Base-by-base conservation (phyloP, 1,139 yeast species). In the Suhomyces choctaworum region DNA sequence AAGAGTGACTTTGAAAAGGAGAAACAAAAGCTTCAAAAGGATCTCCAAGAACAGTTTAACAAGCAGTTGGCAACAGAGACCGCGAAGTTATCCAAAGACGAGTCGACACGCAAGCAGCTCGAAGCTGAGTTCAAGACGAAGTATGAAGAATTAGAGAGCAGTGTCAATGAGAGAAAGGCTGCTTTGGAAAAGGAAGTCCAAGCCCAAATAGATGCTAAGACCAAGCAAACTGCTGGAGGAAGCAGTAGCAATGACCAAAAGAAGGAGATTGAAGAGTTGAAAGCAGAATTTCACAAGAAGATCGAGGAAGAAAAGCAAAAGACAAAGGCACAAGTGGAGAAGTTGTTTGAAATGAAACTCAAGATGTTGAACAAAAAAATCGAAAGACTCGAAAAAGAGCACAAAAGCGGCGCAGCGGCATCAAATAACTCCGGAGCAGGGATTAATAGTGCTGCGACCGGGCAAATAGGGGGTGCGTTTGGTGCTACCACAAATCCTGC, bases 351-450 rank as follows among this genome's bases (percentile, higher is more conserved):
- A 37, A 54, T 69, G 41, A 67, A 66, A 45, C 54, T 70, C 46
- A 64, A 62, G 39, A 67, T 65, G 65, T 61, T 70, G 52, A 70
- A 61, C 46, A 62, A 72, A 45, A 70, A 66, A 48, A 54, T 66
- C 16, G 74, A 69, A 28, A 61, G 59, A 27, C 50, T 62, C 19
- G 70, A 64, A 26, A 44, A 49, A 22, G 45, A 52, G 27, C 48
- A 32, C 29, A 28, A 28, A 16, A 24, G 16, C 17, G 12, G 29
- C 16, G 11, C 16, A 4, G 17, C 28, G 16, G 32, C 8, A 7
- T 28, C 20, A 13, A 16, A 12, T 12, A n/a, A 13, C 6, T 13
- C 20, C 19, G 19, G 11, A 1, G 12, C 22, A 16, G 32, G 22
- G 7, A 13, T 9, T 9, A 12, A 10, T 16, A 14, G n/a, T 22